Base-by-base conservation (phyloP, 768 basidiomycete genomes). In the Porpolomopsis calyptriformis region DNA sequence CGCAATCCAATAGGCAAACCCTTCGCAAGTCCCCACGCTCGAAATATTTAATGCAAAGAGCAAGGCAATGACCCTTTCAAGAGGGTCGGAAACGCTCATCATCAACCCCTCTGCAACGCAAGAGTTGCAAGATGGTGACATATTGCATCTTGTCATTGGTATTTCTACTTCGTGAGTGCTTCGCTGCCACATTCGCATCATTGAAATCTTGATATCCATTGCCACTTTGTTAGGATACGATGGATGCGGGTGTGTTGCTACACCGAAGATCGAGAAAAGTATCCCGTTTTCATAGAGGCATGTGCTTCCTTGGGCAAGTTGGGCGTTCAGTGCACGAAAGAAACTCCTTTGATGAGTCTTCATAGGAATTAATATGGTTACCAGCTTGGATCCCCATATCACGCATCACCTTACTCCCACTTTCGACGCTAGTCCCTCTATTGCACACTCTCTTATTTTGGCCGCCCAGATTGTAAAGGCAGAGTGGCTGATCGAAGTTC, bases 381-480 rank as follows among this genome's bases (percentile, higher is more conserved):
- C 70, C 20, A 68, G 64, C 2, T 68, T 68, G 0, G 60, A 63
- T 33, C 53, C 66, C 0, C 63, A 71, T 18, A 66, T 77, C 12
- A 86, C 83, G 0, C 83, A 88, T 51, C 80, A 86, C 56, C 67
- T 87, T 42, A 68, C 70, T 3, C 53, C 76, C 3, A 69, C 68
- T 18, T 76, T 73, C 46, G 57, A 67, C 3, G 64, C 77, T n/a
- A 72, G 67, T 6, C 61, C 77, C 0, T 49, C 67, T 0, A 64
- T 78, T 19, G 77, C 76, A 0, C 62, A 72, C 0, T 83, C 85
- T 10, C 67, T 88, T 8, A 60, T 87, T 12, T 72, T 74, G 2
- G 65, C 72, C 0, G 68, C 73, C 11, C 67, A 71, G 9, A 71
- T 87, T 40, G 82, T 82, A 25, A 85, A 69, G 47, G 67, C 71